A percentile compares a stretch with the other conserved stretches of the same genome.
Evolutionary conservation across 148 eudicot genomes (phyloP).

Genomic region (Suaeda aralocaspica): DNA sequence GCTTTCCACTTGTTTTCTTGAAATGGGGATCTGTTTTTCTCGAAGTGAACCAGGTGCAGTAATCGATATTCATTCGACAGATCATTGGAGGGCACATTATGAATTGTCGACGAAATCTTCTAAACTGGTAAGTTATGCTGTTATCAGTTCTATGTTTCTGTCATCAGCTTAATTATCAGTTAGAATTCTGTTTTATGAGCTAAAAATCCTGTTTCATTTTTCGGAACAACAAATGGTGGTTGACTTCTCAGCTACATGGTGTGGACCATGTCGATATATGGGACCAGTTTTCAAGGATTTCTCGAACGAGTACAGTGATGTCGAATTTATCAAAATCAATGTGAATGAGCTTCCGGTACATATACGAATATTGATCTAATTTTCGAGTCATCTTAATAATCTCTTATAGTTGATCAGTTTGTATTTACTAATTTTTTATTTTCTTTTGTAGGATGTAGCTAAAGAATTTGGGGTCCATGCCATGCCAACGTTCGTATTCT

Average conservation of each 20-base stretch:
- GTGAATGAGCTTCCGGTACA: constrained; percentile 70
- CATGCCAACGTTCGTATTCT: too few relatives aligned
- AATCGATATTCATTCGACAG: constrained; percentile 19
- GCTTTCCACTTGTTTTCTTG: neutral
- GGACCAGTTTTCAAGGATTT: constrained; percentile 55
- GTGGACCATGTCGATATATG: constrained; percentile 71
- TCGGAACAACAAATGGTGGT: constrained; percentile 22
- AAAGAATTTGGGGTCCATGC: too few relatives aligned
- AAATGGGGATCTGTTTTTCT: constrained; percentile 23
- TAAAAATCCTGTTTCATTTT: neutral
- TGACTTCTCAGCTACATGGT: constrained; percentile 88
- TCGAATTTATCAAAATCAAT: constrained; percentile 77
- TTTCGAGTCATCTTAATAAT: too few relatives aligned
- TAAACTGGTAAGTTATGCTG: constrained; percentile 44
- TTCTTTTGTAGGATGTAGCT: too few relatives aligned
- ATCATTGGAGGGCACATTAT: constrained; percentile 26
- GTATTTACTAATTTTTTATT: too few relatives aligned
- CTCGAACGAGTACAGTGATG: constrained; percentile 54
- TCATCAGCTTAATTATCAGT: neutral
- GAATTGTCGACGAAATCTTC: constrained; percentile 30
- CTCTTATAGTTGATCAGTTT: too few relatives aligned
- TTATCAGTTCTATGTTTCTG: neutral
- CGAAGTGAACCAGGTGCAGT: constrained; percentile 7
- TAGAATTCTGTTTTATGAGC: neutral
- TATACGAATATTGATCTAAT: too few relatives aligned